Base-by-base conservation (phyloP, 768 basidiomycete species). In the Lentinula raphanica region DNA sequence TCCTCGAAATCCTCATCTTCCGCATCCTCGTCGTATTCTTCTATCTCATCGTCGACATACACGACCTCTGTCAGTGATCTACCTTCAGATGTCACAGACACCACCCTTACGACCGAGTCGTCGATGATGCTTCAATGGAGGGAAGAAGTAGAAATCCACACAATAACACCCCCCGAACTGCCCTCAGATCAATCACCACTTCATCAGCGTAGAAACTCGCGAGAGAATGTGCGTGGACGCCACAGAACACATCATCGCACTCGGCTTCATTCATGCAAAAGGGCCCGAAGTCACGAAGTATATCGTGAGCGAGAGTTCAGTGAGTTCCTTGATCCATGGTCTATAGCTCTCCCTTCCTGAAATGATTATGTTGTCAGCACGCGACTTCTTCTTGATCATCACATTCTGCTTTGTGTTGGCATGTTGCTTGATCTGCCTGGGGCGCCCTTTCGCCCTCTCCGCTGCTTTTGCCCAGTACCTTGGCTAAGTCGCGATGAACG, bases 371-470 rank as follows among this genome's bases (percentile, higher is more conserved):
- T 21, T 21, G 8, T 8, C n/a, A 76, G 76, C 71, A 12, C 69
- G 75, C 23, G 76, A 78, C 65, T 75, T 75, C 60, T 72, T 78
- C 63, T 65, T 78, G 9, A 72, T 78, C 15, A 67, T 78, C 36
- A 69, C 66, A 9, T 64, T 78, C 11, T 78, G 75, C 60, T 72
- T 78, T 59, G 69, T 69, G 31, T 54, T 76, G 39, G 75, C 76
- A 15, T 72, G 72, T 59, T 71, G 70, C 54, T 48, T 76, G 46
- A 66, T 78, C 48, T 67, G 70, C 31, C 48, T 70, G 38, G 60
- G 69, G 32, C 73, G 76, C 0, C 70, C 72, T 6, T 54, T 71
- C 29, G 65, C 71, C 1, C 56, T 71, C 12, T 57, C 59, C 49
- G 59, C 63, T 60, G 49, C 65, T 59, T 36, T 55, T 1, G 54